phyloP scores from a whole-genome alignment of 306 rosid genomes.

The Carpinus viminea region DNA sequence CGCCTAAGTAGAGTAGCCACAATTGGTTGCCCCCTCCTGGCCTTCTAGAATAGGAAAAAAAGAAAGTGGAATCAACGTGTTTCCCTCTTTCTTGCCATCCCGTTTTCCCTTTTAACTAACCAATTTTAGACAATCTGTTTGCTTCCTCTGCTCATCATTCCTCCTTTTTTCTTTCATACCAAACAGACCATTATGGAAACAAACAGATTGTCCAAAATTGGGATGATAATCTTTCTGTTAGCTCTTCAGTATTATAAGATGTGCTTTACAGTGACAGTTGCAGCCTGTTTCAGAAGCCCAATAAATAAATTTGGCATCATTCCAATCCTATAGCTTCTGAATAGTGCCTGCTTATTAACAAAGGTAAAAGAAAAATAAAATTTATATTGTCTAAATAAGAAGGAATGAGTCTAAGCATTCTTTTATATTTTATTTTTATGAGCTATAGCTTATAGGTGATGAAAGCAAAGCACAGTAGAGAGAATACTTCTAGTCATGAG shows the following conservation, averaged over 20 bases:
- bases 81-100: too few relatives aligned
- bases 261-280: not conserved
- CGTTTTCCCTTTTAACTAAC: too few relatives aligned
- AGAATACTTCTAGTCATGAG: not conserved
- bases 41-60: too few relatives aligned
- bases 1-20: too few relatives aligned
- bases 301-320: not conserved
- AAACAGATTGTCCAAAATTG: not conserved
- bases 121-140: too few relatives aligned
- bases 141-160: not conserved
- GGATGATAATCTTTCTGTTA: not conserved
- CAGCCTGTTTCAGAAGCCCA: not conserved
- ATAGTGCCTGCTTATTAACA: not conserved
- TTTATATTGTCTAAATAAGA: not conserved
- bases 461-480: not conserved
- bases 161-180: not conserved
- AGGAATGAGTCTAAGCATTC: not conserved
- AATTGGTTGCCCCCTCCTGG: too few relatives aligned
- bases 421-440: not conserved
- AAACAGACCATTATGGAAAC: not conserved
- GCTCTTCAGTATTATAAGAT: not conserved
- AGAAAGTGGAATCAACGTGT: too few relatives aligned
- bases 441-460: not conserved
- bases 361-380: not conserved
- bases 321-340: not conserved